Conservation (phyloP, 1,284 basidiomycete species). For the Tausonia pullulans region DNA sequence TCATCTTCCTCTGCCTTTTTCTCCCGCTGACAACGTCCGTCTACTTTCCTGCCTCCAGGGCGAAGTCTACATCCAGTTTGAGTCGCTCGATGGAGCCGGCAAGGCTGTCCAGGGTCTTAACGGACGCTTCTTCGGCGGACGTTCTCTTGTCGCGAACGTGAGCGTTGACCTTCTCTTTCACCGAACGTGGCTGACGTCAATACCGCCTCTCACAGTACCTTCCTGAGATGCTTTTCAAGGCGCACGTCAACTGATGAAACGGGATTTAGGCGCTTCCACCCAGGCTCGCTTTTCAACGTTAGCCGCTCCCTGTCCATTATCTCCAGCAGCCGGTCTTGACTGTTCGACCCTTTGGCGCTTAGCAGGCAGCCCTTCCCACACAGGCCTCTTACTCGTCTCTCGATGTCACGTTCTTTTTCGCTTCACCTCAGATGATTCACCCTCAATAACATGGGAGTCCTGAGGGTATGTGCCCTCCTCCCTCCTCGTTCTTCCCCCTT, state of each 20-base stretch:
- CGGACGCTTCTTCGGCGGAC: slow-evolving; percentile 90
- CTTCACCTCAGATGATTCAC: too few relatives aligned
- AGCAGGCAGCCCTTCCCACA: too few relatives aligned
- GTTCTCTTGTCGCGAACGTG: slow-evolving; percentile 59
- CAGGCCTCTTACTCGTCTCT: too few relatives aligned
- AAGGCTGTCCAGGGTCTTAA: slow-evolving; percentile 79
- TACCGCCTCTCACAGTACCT: slow-evolving; percentile 46
- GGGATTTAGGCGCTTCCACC: background rate
- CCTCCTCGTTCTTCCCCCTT: too few relatives aligned
- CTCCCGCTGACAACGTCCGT: slow-evolving; percentile 1
- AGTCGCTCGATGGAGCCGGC: slow-evolving; percentile 61
- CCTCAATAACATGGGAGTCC: too few relatives aligned
- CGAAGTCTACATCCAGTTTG: slow-evolving; percentile 94
- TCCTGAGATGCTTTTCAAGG: slow-evolving; percentile 83
- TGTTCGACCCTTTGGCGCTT: too few relatives aligned
- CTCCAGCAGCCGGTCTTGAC: too few relatives aligned
- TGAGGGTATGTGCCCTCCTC: too few relatives aligned
- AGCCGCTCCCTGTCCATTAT: too few relatives aligned
- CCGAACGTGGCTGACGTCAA: background rate
- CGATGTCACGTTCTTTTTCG: too few relatives aligned
- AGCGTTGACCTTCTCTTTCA: background rate
- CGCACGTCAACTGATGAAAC: slow-evolving; percentile 39
- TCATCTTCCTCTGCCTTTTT: slow-evolving; percentile 14
- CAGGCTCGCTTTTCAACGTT: background rate
- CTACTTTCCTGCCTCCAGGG: slow-evolving; percentile 47